Percentiles rank a stretch among this genome's conserved stretches.
phyloP scores from a whole-genome alignment of 148 eudicot genomes.

The Polygonum maritimum region DNA sequence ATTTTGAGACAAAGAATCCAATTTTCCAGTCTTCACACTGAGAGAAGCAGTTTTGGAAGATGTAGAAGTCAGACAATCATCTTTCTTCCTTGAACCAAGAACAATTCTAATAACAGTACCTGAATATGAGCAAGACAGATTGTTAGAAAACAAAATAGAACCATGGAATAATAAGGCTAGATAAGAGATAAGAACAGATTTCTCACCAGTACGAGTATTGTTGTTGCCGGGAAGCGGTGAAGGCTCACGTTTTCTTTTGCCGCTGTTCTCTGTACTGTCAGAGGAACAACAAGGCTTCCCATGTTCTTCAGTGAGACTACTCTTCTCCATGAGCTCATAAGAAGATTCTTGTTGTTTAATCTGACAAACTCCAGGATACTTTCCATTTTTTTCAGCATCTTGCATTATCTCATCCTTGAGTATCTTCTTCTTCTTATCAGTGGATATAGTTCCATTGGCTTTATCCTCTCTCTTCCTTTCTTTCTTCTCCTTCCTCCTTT shows the following conservation, averaged over 20 bases:
- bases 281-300: constrained; percentile 45
- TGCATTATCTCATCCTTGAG: constrained; percentile 8
- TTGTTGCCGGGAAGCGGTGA: constrained; percentile 14
- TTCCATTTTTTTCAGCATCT: constrained; percentile 6
- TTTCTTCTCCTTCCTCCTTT: constrained; percentile 23
- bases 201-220: constrained; percentile 34
- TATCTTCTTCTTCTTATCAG: constrained; percentile 21
- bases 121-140: constrained; percentile 12
- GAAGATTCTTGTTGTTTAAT: constrained; percentile 12
- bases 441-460: background rate
- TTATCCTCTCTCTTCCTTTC: constrained; percentile 14
- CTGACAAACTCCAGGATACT: constrained; percentile 10
- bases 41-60: background rate
- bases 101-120: constrained; percentile 53
- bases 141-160: background rate
- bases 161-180: background rate
- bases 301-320: constrained; percentile 72
- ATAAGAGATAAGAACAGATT: background rate
- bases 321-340: constrained; percentile 39
- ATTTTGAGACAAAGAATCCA: background rate
- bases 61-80: constrained; percentile 14
- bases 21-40: background rate
- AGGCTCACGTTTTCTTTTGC: constrained; percentile 38
- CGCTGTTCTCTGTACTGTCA: constrained; percentile 69
- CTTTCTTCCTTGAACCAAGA: constrained; percentile 28